Percentiles rank a stretch among this genome's conserved stretches.
Evolutionary conservation across 2,329 filamentous ascomycete genomes (phyloP).

Genomic region (Penicillium sp.): DNA sequence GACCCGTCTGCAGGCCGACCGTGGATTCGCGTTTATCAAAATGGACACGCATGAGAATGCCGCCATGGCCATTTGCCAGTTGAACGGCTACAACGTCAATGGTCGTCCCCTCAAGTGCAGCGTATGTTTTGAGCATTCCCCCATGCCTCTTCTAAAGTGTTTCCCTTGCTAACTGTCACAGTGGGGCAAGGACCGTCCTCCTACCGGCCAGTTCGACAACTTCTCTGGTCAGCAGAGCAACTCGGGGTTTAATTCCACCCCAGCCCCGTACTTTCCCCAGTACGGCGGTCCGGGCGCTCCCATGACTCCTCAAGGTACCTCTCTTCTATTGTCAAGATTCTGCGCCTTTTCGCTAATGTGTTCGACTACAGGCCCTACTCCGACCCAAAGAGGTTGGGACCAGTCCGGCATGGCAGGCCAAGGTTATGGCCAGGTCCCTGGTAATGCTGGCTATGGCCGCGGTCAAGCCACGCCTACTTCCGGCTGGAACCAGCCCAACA

Average conservation of each 20-base stretch:
- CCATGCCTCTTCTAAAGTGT: conserved; percentile 12
- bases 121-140: conserved; percentile 62
- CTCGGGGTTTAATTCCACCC: conserved; percentile 55
- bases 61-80: conserved; percentile 93
- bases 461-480: conserved; percentile 50
- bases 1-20: conserved; percentile 93
- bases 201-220: conserved; percentile 71
- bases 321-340: no score
- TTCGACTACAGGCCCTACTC: conserved; percentile 51
- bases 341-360: no score
- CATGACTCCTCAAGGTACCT: conserved; percentile 57
- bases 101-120: conserved; percentile 96
- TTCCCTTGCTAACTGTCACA: conserved; percentile 36
- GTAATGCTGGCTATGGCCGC: conserved; percentile 74
- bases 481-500: conserved; percentile 48
- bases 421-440: conserved; percentile 56
- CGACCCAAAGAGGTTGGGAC: conserved; percentile 49
- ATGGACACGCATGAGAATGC: conserved; percentile 98
- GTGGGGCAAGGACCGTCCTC: conserved; percentile 99
- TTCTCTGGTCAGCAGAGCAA: conserved; percentile 67
- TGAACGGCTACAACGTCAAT: conserved; percentile 97
- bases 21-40: conserved; percentile 97
- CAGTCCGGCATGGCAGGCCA: conserved; percentile 46
- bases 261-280: conserved; percentile 81
- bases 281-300: conserved; percentile 64